phyloP scores from a whole-genome alignment of 768 basidiomycete species.

The Agrocybe pediades region DNA sequence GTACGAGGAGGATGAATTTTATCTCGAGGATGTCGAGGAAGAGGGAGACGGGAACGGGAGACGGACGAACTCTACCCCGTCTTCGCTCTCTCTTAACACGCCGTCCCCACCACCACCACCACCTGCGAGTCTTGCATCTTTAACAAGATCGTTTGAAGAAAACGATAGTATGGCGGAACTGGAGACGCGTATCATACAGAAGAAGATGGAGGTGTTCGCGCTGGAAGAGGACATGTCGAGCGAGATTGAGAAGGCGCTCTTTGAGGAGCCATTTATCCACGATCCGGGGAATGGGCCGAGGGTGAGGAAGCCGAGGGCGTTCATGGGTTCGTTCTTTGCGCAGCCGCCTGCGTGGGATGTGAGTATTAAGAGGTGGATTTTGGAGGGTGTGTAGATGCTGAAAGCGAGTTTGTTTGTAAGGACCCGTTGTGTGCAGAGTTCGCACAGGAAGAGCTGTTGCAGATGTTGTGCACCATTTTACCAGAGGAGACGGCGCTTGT shows the following conservation, averaged over 20 bases:
- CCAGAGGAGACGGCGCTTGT: conserved; percentile 76
- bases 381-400: neutral
- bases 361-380: conserved; percentile 12
- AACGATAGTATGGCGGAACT: too few relatives aligned
- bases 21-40: too few relatives aligned
- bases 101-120: neutral
- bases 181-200: too few relatives aligned
- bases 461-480: conserved; percentile 70
- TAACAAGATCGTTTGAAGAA: too few relatives aligned
- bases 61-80: neutral
- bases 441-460: conserved; percentile 70
- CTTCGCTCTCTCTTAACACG: neutral
- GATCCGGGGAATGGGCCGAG: conserved; percentile 83
- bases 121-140: neutral
- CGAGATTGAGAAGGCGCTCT: conserved; percentile 25
- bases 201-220: conserved; percentile 6
- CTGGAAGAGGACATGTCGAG: conserved; percentile 5
- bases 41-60: neutral
- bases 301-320: conserved; percentile 65
- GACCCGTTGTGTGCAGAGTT: conserved; percentile 78
- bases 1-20: too few relatives aligned
- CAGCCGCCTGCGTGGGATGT: conserved; percentile 60
- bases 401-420: conserved; percentile 21
- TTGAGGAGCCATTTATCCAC: conserved; percentile 62
- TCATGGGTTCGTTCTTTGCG: conserved; percentile 70